These are phyloP conservation scores for Pythium coloratum DNA, from an alignment of 352 stramenopile genomes.

Conservation along the genomic window DNA sequence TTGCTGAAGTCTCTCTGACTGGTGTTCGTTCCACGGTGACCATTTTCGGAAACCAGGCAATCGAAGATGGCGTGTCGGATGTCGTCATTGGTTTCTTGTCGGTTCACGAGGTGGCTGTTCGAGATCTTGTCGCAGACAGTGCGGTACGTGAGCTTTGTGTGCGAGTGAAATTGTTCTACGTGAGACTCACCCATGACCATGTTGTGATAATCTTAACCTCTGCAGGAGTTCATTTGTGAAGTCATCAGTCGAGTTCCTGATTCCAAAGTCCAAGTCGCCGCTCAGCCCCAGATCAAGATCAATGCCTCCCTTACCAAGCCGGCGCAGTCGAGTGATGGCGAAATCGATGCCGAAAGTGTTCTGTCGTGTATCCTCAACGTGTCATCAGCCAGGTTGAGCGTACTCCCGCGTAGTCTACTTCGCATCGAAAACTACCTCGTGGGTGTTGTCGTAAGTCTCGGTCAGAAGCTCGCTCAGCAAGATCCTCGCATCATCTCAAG, in stretches of 20 bases:
- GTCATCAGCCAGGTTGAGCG: conserved; percentile 16
- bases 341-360: neutral
- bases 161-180: neutral
- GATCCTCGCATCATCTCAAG: conserved; percentile 27
- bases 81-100: conserved; percentile 8
- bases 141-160: conserved; percentile 17
- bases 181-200: neutral
- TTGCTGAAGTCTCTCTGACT: conserved; percentile 20
- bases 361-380: conserved; percentile 7
- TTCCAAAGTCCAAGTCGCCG: neutral
- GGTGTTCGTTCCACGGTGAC: neutral
- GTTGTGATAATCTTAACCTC: neutral
- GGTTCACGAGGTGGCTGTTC: conserved; percentile 16
- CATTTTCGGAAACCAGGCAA: neutral
- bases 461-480: conserved; percentile 28
- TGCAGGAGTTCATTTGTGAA: conserved; percentile 25
- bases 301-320: neutral
- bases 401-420: conserved; percentile 27
- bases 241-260: conserved; percentile 15
- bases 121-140: conserved; percentile 21
- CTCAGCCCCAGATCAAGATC: conserved; percentile 19
- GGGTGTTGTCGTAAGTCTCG: conserved; percentile 15
- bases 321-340: neutral
- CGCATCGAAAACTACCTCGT: conserved; percentile 30
- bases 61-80: neutral